phyloP scores from a whole-genome alignment of 192 early-diverging fungal genomes.

The Chytriomyces confervae region DNA sequence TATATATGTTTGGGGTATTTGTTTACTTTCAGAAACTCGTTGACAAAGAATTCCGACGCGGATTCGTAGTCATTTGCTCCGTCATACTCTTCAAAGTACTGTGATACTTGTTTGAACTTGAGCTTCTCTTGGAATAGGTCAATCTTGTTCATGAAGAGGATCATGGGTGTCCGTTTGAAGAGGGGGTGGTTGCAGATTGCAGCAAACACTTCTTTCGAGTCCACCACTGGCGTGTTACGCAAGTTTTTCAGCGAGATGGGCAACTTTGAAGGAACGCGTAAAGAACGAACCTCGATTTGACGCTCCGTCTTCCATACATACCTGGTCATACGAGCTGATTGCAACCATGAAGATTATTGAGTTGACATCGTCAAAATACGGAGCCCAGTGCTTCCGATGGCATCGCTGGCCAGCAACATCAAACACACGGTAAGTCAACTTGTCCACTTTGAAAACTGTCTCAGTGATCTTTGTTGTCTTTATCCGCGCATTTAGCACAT shows the following conservation, averaged over 20 bases:
- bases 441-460: conserved; percentile 66
- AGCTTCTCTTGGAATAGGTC: conserved; percentile 93
- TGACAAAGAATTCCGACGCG: conserved; percentile 49
- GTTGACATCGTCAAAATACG: conserved; percentile 66
- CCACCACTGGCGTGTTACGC: conserved; percentile 84
- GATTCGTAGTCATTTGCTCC: conserved; percentile 51
- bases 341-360: conserved; percentile 69
- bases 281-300: conserved; percentile 51
- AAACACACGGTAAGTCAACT: conserved; percentile 65
- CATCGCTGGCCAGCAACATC: conserved; percentile 71
- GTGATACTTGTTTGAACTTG: conserved; percentile 57
- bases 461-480: conserved; percentile 74
- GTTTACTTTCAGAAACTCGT: conserved; percentile 52
- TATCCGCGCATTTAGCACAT: conserved; percentile 70
- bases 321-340: conserved; percentile 63
- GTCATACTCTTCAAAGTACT: conserved; percentile 86
- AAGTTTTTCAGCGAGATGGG: background rate
- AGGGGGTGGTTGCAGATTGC: conserved; percentile 95
- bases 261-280: background rate
- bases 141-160: conserved; percentile 97
- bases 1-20: conserved; percentile 56
- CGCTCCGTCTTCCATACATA: conserved; percentile 56
- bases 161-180: conserved; percentile 94
- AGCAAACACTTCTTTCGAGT: conserved; percentile 94
- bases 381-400: conserved; percentile 65